phyloP scores from a whole-genome alignment of 1,139 yeast genomes.

The Scheffersomyces lignicola region DNA sequence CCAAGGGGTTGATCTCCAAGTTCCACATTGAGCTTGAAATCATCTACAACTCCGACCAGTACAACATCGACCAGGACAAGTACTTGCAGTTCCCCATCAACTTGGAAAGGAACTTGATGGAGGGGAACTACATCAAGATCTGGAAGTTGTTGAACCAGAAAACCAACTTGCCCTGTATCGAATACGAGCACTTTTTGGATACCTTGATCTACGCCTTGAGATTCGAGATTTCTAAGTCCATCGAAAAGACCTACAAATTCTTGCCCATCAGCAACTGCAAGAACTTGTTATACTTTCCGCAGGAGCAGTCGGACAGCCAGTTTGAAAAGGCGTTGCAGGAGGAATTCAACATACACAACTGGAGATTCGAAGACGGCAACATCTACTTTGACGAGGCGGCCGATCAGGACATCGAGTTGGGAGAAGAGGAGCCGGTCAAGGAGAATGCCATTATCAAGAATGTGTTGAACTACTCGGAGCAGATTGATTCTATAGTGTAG shows the following conservation, averaged over 20 bases:
- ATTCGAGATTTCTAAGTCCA: conserved; percentile 82
- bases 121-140: conserved; percentile 92
- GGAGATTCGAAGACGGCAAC: conserved; percentile 62
- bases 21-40: conserved; percentile 89
- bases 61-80: conserved; percentile 48
- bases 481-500: conserved; percentile 81
- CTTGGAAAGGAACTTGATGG: conserved; percentile 92
- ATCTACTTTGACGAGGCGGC: conserved; percentile 54
- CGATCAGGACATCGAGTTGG: conserved; percentile 27
- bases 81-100: conserved; percentile 80
- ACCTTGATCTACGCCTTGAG: conserved; percentile 76
- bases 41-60: conserved; percentile 51
- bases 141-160: conserved; percentile 73
- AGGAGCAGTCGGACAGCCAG: conserved; percentile 55
- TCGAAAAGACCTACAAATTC: conserved; percentile 73
- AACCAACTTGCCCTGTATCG: conserved; percentile 52
- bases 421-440: conserved; percentile 21
- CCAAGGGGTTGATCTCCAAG: conserved; percentile 81
- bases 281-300: conserved; percentile 73
- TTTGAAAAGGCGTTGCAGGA: conserved; percentile 60
- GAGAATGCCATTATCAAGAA: conserved; percentile 53
- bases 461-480: conserved; percentile 76
- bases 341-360: conserved; percentile 52
- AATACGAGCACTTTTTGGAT: conserved; percentile 58
- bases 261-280: conserved; percentile 85